Evolutionary conservation across 106 monocot genomes (phyloP).

Genomic region (Ottelia alismoides): DNA sequence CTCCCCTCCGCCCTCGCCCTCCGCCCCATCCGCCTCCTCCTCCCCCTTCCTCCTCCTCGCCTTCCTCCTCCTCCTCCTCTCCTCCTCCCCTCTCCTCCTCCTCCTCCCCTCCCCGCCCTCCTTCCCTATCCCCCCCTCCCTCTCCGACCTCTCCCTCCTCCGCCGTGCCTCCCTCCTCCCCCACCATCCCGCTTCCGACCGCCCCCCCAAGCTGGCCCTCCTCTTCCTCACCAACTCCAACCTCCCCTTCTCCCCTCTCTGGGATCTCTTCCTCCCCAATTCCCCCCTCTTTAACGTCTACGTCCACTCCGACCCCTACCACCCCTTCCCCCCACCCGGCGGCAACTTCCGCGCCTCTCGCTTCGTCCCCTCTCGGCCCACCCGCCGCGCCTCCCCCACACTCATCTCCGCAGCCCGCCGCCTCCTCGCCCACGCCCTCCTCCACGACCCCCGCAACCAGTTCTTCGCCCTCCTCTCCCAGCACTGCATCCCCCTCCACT

Average conservation of each 20-base stretch:
- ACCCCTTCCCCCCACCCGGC: background rate
- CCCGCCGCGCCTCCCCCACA: constrained; percentile 73
- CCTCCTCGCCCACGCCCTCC: constrained; percentile 74
- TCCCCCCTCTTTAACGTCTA: constrained; percentile 34
- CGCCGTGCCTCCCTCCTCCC: background rate
- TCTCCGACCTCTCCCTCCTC: constrained; percentile 44
- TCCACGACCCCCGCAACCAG: constrained; percentile 66
- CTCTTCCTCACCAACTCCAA: constrained; percentile 72
- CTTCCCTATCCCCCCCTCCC: constrained; percentile 76
- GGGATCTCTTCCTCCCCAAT: constrained; percentile 62
- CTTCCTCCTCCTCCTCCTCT: constrained; percentile 41
- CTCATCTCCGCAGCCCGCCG: constrained; percentile 90
- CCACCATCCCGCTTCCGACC: constrained; percentile 3
- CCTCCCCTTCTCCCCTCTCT: constrained; percentile 60
- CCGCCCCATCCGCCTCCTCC: constrained; percentile 30
- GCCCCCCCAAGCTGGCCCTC: constrained; percentile 63
- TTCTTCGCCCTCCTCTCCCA: constrained; percentile 85
- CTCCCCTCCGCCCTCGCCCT: constrained; percentile 32
- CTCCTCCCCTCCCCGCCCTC: constrained; percentile 9
- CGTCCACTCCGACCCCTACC: constrained; percentile 19
- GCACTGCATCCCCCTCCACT: constrained; percentile 76
- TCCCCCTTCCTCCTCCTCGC: constrained; percentile 39
- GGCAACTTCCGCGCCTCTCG: constrained; percentile 30
- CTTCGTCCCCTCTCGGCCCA: constrained; percentile 57
- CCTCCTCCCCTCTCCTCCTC: constrained; percentile 55